Evolutionary conservation across 371 early-diverging fungal genomes (phyloP).

Genomic region (Mortierella sp.): DNA sequence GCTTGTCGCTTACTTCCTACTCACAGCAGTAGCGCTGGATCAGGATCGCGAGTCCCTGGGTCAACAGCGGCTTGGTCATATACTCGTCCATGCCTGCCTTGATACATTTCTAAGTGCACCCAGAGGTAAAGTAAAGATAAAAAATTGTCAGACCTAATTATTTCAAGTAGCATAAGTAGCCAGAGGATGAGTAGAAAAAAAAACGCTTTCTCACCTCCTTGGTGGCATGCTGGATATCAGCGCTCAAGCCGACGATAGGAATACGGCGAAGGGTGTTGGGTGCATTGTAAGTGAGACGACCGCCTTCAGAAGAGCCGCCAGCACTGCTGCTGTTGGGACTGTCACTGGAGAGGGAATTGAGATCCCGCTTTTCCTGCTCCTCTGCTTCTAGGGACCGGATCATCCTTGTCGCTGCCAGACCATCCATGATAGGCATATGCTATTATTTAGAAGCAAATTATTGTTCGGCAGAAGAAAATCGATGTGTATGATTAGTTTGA

Average conservation of each 20-base stretch:
- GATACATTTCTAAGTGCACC: conserved; percentile 62
- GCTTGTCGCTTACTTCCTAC: no score
- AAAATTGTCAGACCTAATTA: neutral
- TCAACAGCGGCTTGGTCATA: conserved; percentile 69
- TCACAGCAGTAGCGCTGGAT: conserved; percentile 53
- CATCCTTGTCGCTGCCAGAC: conserved; percentile 69
- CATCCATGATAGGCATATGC: conserved; percentile 65
- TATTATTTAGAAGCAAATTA: neutral
- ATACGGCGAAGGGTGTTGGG: conserved; percentile 30
- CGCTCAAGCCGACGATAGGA: conserved; percentile 73
- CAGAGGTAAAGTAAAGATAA: neutral
- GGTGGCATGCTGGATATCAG: conserved; percentile 68
- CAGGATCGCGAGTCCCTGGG: conserved; percentile 49
- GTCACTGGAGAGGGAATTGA: neutral
- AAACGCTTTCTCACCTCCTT: conserved; percentile 46
- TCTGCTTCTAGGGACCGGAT: conserved; percentile 59
- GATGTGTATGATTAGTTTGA: neutral
- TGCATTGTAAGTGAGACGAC: neutral
- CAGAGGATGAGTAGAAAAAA: fast-evolving
- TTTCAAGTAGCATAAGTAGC: neutral
- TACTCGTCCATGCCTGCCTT: conserved; percentile 74
- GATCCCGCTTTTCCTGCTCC: conserved; percentile 22
- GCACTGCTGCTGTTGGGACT: neutral
- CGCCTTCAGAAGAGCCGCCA: no score
- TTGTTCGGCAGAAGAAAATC: neutral